Base-by-base conservation (phyloP, 2,329 filamentous ascomycete genomes). In the Aspergillus niger region DNA sequence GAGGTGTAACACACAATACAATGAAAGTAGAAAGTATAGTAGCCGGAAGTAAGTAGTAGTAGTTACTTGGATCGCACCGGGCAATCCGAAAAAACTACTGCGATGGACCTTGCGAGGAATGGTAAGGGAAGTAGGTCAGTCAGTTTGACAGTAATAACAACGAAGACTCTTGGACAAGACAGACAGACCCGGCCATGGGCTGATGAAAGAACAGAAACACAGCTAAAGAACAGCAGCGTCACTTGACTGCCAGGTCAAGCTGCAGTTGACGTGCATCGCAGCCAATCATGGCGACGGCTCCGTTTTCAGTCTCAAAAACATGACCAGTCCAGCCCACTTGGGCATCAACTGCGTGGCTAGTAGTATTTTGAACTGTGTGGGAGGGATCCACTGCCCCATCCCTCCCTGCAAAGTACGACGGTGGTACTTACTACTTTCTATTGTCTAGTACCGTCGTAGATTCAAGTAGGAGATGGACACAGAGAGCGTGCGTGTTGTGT, bases 191-290 rank as follows among this genome's bases (percentile, higher is more conserved):
- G 22, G 20, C 41, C 41, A 20, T 10, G 15, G 41, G 20, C 10
- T 24, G 44, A 50, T 30, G 26, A 28, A 32, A 24, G 15, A 49
- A 30, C 24, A 44, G 41, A 20, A 17, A 17, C 44, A 48, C 8
- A 22, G 5, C 44, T 48, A 24, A 49, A 17, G 28, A 17, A 17
- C 24, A 30, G 47, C 24, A 30, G 47, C 26, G 47, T 50, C 47
- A 50, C 47, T 50, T 50, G 47, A 50, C 47, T 50, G 47, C 47
- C 47, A 50, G 47, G 47, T 28, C 47, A 50, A 50, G 26, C 47
- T 50, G 47, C 47, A 50, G 47, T 50, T 50, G 47, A 50, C 47
- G n/a, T 30, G 47, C 47, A 50, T 32, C n/a, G 1, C 26, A 30
- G 26, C 47, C 47, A 50, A 50, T 50, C 47, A 50, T 1, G 26